Percentiles rank a stretch among this genome's conserved stretches.
These are phyloP conservation scores for Jamesozyma jinghongensis DNA, from an alignment of 805 yeast species.

Conservation along the genomic window DNA sequence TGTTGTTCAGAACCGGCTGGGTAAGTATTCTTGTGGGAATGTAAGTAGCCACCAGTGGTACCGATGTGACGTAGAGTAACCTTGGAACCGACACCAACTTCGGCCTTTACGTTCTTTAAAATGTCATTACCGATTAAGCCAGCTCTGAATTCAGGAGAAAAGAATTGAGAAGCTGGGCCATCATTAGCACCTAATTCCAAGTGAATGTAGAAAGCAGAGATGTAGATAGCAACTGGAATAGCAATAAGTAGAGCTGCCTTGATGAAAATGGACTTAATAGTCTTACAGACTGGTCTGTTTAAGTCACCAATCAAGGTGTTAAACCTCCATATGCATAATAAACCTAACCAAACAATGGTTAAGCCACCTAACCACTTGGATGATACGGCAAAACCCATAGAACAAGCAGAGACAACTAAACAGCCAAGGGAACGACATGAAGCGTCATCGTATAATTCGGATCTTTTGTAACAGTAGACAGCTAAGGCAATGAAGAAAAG, in stretches of 20 bases:
- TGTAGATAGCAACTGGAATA: conserved; percentile 49
- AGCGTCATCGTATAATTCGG: conserved; percentile 56
- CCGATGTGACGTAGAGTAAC: conserved; percentile 60
- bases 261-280: conserved; percentile 40
- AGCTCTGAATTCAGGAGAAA: conserved; percentile 64
- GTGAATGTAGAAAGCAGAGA: conserved; percentile 55
- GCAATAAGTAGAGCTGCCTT: conserved; percentile 49
- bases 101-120: conserved; percentile 49
- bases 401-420: conserved; percentile 50
- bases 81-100: conserved; percentile 66
- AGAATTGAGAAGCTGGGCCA: conserved; percentile 63
- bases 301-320: conserved; percentile 71
- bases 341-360: conserved; percentile 69
- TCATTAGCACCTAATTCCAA: conserved; percentile 47
- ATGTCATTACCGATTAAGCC: conserved; percentile 51
- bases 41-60: conserved; percentile 74
- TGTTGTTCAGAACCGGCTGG: conserved; percentile 80
- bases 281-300: conserved; percentile 36
- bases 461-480: conserved; percentile 53
- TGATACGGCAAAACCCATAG: conserved; percentile 60
- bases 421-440: conserved; percentile 48
- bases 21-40: conserved; percentile 61
- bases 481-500: conserved; percentile 68
- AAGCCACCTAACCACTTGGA: conserved; percentile 80
- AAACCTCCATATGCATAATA: conserved; percentile 47